Conservation (phyloP, 257 asterid genomes). For the Przewalskia tangutica region DNA sequence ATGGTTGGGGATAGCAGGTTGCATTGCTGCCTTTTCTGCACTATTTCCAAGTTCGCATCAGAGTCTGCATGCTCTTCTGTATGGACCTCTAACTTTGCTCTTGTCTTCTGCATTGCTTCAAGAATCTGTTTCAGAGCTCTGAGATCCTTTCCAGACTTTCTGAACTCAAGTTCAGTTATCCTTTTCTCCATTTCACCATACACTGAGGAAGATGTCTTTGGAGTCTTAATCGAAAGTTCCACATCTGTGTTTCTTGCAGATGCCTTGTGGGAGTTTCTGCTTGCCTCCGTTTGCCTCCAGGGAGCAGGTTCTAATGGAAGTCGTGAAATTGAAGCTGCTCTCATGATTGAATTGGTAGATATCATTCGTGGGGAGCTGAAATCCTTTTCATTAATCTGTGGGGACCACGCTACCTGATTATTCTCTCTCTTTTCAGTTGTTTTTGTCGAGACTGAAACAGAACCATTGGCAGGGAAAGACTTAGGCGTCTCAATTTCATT, state of each 20-base stretch:
- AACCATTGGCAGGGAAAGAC: conserved; percentile 23
- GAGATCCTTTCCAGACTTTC: conserved; percentile 76
- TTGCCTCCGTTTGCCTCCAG: conserved; percentile 53
- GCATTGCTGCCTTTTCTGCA: conserved; percentile 16
- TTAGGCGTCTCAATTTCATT: conserved; percentile 22
- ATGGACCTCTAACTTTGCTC: conserved; percentile 37
- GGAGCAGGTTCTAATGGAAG: conserved; percentile 85
- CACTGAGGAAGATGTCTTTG: conserved; percentile 43
- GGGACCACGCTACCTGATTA: conserved; percentile 24
- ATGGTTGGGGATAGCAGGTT: conserved; percentile 18
- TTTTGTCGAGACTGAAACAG: conserved; percentile 16
- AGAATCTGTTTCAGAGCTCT: conserved; percentile 90
- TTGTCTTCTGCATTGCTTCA: conserved; percentile 75
- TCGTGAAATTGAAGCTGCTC: conserved; percentile 34
- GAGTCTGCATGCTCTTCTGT: conserved; percentile 26
- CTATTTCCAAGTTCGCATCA: conserved; percentile 4
- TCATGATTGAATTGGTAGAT: conserved; percentile 18
- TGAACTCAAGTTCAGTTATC: conserved; percentile 69
- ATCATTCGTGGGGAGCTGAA: conserved; percentile 27
- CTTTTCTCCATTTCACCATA: conserved; percentile 82
- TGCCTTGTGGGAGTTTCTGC: conserved; percentile 31
- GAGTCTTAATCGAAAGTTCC: conserved; percentile 15
- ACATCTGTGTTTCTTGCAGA: conserved; percentile 27
- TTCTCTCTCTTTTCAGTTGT: conserved; percentile 24
- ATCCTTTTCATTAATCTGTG: conserved; percentile 24